Percentiles rank a stretch among this genome's conserved stretches.
These are phyloP conservation scores for Boletus subcaerulescens DNA, from an alignment of 768 basidiomycete genomes.

Conservation along the genomic window DNA sequence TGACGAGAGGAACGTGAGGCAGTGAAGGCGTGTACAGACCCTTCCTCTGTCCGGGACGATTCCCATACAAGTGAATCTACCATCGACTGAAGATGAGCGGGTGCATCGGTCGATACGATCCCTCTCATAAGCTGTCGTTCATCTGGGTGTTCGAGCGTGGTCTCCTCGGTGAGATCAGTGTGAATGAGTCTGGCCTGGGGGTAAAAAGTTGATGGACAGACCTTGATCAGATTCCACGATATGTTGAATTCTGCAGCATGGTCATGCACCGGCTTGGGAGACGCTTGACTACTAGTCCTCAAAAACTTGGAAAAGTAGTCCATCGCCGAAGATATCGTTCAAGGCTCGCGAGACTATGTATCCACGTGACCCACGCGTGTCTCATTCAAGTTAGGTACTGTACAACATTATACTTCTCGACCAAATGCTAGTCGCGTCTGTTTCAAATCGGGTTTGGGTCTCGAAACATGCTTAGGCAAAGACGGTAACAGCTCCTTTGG, in stretches of 20 bases:
- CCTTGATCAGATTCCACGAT: constrained; percentile 77
- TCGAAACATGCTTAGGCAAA: constrained; percentile 2
- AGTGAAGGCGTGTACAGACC: constrained; percentile 49
- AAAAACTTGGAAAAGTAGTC: constrained; percentile 88
- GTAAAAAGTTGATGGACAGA: constrained; percentile 26
- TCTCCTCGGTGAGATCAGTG: constrained; percentile 41
- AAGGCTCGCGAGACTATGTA: not conserved
- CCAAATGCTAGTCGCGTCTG: constrained; percentile 22
- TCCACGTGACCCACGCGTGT: constrained; percentile 13
- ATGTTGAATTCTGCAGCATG: constrained; percentile 69
- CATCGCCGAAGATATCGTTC: constrained; percentile 40
- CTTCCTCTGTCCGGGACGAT: constrained; percentile 79
- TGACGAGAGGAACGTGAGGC: not conserved
- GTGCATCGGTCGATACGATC: constrained; percentile 79
- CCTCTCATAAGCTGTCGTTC: constrained; percentile 84
- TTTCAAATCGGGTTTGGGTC: constrained; percentile 9
- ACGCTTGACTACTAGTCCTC: constrained; percentile 37
- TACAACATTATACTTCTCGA: not conserved
- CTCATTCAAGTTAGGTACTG: too few species aligned
- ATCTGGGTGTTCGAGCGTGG: constrained; percentile 82
- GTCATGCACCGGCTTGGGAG: constrained; percentile 55
- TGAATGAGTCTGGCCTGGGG: not conserved
- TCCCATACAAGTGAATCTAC: constrained; percentile 87
- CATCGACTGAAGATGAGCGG: constrained; percentile 70
- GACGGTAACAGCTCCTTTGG: constrained; percentile 24